Percentiles rank a stretch among this genome's conserved stretches.
Evolutionary conservation across 345 rosid species (phyloP).

Genomic region (Barbarea vulgaris): DNA sequence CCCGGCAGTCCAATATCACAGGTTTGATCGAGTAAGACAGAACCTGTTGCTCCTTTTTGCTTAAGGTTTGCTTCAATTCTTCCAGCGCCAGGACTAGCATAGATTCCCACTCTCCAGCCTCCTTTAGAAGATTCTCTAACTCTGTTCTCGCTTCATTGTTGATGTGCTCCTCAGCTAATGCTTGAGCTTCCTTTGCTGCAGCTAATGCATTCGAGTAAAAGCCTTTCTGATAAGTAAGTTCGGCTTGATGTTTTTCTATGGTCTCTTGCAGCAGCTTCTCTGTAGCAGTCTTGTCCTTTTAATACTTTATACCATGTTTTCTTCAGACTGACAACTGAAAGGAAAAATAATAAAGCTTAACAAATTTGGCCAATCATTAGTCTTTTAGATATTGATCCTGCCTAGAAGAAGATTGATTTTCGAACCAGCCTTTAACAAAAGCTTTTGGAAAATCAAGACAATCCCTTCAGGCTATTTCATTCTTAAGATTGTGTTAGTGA

Average conservation of each 20-base stretch:
- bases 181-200: conserved; percentile 96
- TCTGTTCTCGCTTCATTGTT: conserved; percentile 90
- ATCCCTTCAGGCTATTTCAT: conserved; percentile 17
- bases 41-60: conserved; percentile 97
- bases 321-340: conserved; percentile 70
- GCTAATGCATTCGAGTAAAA: conserved; percentile 80
- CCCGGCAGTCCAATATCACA: conserved; percentile 10
- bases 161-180: conserved; percentile 86
- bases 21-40: conserved; percentile 29
- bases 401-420: conserved; percentile 13
- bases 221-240: conserved; percentile 79
- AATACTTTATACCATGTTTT: conserved; percentile 89
- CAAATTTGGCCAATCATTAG: conserved; percentile 13
- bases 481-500: neutral
- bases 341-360: conserved; percentile 16
- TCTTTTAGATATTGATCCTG: conserved; percentile 18
- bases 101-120: conserved; percentile 91
- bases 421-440: conserved; percentile 13
- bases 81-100: conserved; percentile 95
- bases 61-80: conserved; percentile 89
- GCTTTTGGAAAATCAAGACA: conserved; percentile 18
- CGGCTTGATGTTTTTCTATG: conserved; percentile 90
- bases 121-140: conserved; percentile 81
- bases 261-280: conserved; percentile 96
- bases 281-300: conserved; percentile 91